These are phyloP conservation scores for Eutrema japonicum DNA, from an alignment of 345 rosid species.

Conservation along the genomic window DNA sequence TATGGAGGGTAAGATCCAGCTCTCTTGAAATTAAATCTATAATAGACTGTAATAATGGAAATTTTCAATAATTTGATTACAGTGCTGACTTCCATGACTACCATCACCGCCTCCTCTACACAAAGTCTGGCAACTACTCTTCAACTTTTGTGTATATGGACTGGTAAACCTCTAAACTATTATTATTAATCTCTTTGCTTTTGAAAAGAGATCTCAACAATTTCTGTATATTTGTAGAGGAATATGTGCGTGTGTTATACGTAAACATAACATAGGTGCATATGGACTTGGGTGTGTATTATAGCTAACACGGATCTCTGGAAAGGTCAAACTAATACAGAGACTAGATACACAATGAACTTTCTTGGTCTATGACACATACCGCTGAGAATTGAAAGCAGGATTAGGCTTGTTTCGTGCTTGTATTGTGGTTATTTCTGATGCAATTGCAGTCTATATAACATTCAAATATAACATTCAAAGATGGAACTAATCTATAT, in stretches of 20 bases:
- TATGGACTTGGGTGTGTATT: slow-evolving; percentile 11
- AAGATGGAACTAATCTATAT: too few relatives aligned
- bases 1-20: slow-evolving; percentile 83
- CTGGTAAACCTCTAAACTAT: slow-evolving; percentile 60
- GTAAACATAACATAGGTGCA: neutral
- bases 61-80: slow-evolving; percentile 1
- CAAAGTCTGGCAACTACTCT: slow-evolving; percentile 96
- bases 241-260: too few relatives aligned
- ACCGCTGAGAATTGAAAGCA: slow-evolving; percentile 6
- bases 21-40: neutral
- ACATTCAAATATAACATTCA: too few relatives aligned
- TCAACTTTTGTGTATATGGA: slow-evolving; percentile 97
- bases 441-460: slow-evolving; percentile 14
- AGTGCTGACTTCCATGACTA: slow-evolving; percentile 99
- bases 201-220: neutral
- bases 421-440: slow-evolving; percentile 15
- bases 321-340: slow-evolving; percentile 19
- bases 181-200: slow-evolving; percentile 4
- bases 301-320: slow-evolving; percentile 19
- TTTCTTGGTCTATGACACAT: slow-evolving; percentile 10
- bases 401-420: slow-evolving; percentile 22
- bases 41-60: neutral
- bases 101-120: slow-evolving; percentile 94
- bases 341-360: slow-evolving; percentile 15
- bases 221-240: neutral